Base-by-base conservation (phyloP, 176 grass and related monocot genomes). In the Triticum dicoccoides region DNA sequence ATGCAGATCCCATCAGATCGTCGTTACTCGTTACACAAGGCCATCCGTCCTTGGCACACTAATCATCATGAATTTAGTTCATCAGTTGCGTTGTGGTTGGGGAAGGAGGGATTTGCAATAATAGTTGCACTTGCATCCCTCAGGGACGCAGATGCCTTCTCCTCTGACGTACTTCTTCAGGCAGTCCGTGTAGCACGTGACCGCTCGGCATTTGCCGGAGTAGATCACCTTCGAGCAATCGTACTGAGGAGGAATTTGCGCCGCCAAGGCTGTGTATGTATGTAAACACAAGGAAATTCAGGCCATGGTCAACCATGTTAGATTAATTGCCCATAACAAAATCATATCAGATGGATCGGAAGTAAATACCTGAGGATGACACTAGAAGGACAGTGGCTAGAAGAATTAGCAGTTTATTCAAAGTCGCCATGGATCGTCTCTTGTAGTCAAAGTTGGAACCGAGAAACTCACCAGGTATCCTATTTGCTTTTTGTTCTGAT, bases 141-240 rank as follows among this genome's bases (percentile, higher is more conserved):
- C 6, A 0, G 21, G 38, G 44, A 73, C 70, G n/a, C 70, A 45
- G 21, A 73, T 5, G 70, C 70, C 70, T 73, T 73, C 70, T 73
- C 11, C 70, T 21, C 13, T 24, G n/a, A n/a, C 14, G 38, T 73
- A 73, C 38, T 44, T 73, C 70, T 73, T 73, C 70, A 45, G 70
- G 70, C 70, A 73, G 21, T 73, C 38, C 6, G 70, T 73, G 21
- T 45, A 73, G 38, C 70, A 73, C 21, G 70, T 73, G 38, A 73
- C 70, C 2, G 70, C 38, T 73, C 24, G 41, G 11, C 70, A 73
- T 2, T 24, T 24, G 70, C 10, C 21, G 5, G 38, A 14, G 70
- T 73, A 73, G 70, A 73, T 24, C 70, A 73, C 70, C 21, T 73
- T 6, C 11, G 70, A 73, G 70, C 70, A 73, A n/a, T 73, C 38